phyloP scores from a whole-genome alignment of 139 green algal species.

The Coelastrella sp. region DNA sequence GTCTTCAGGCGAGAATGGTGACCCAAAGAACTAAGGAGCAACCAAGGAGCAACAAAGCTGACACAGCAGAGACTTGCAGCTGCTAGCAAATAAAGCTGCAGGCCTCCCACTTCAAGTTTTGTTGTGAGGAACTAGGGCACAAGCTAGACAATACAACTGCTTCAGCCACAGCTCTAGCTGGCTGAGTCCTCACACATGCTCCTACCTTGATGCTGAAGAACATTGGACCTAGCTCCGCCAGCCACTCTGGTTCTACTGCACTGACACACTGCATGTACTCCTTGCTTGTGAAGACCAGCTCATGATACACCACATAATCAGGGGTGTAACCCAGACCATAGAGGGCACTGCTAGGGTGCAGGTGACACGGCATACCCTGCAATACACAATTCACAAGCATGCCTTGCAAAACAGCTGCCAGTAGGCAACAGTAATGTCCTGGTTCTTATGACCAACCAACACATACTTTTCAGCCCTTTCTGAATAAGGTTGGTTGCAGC shows the following conservation, averaged over 20 bases:
- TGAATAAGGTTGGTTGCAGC: background rate
- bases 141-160: too few species aligned
- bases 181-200: background rate
- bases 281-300: conserved; percentile 97
- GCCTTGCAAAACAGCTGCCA: too few species aligned
- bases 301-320: conserved; percentile 98
- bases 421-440: background rate
- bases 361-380: conserved; percentile 85
- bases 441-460: too few species aligned
- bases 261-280: conserved; percentile 99
- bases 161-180: background rate
- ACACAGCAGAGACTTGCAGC: too few species aligned
- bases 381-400: background rate
- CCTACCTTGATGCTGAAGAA: conserved; percentile 98
- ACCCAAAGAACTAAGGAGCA: too few species aligned
- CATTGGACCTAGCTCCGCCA: conserved; percentile 97
- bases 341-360: conserved; percentile 92
- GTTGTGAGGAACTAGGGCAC: too few species aligned
- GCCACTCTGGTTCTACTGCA: conserved; percentile 97
- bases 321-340: conserved; percentile 97
- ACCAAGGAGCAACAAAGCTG: too few species aligned
- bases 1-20: too few species aligned
- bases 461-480: background rate
- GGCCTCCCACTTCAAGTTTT: too few species aligned
- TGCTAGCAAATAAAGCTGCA: too few species aligned